These are phyloP conservation scores for Colletotrichum sp. DNA, from an alignment of 2,329 filamentous ascomycete genomes.

Conservation along the genomic window DNA sequence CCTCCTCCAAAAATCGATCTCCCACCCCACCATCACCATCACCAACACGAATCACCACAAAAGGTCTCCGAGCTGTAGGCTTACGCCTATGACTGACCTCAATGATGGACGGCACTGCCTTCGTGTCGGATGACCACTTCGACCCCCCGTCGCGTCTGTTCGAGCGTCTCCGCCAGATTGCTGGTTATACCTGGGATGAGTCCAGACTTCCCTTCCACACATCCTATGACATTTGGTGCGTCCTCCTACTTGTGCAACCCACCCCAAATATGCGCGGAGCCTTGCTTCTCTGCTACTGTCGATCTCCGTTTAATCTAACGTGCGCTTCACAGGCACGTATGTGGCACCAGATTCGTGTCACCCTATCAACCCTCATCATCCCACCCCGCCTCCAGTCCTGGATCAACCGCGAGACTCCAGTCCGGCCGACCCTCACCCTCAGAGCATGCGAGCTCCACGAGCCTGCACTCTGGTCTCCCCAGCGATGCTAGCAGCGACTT, in stretches of 20 bases:
- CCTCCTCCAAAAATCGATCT: neutral
- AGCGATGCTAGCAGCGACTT: conserved; percentile 46
- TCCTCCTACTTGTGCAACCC: conserved; percentile 8
- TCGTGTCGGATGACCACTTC: conserved; percentile 58
- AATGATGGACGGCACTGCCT: conserved; percentile 57
- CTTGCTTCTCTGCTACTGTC: neutral
- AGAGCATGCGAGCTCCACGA: conserved; percentile 42
- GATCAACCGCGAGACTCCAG: conserved; percentile 45
- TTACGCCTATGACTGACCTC: conserved; percentile 26
- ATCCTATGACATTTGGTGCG: conserved; percentile 88
- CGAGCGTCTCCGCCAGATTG: conserved; percentile 74
- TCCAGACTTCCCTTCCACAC: conserved; percentile 61
- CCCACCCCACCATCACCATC: conserved; percentile 27
- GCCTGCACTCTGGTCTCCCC: conserved; percentile 30
- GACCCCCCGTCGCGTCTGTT: conserved; percentile 73
- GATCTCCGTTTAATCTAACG: conserved; percentile 18
- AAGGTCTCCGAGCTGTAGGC: conserved; percentile 13
- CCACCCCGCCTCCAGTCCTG: conserved; percentile 49
- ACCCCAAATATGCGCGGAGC: neutral
- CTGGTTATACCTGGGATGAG: conserved; percentile 80
- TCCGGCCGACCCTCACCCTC: conserved; percentile 48
- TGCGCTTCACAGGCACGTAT: conserved; percentile 61
- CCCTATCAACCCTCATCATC: conserved; percentile 48
- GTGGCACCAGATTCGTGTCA: conserved; percentile 65
- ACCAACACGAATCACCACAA: conserved; percentile 9